These are phyloP conservation scores for Cryptosporidium xiaoi DNA, from an alignment of 169 alveolate genomes.

Conservation along the genomic window DNA sequence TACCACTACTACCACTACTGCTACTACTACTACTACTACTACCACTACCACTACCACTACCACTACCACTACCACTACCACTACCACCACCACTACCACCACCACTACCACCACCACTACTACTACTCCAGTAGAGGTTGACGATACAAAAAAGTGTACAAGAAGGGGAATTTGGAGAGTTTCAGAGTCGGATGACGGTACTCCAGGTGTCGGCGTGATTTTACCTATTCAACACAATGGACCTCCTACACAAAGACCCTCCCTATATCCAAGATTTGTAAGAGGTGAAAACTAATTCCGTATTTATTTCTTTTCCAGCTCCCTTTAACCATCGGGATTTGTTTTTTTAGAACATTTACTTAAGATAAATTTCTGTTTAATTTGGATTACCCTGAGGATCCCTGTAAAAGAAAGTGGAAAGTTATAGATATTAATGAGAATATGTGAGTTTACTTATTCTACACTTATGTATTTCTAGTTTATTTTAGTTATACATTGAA, in stretches of 20 bases:
- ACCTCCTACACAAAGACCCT: background rate
- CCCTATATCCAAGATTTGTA: conserved; percentile 27
- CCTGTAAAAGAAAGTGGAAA: too few species aligned
- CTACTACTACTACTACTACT: conserved; percentile 35
- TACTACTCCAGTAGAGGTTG: background rate
- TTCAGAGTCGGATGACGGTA: background rate
- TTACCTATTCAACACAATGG: background rate
- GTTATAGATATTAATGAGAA: too few species aligned
- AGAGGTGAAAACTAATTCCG: background rate
- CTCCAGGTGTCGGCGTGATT: too few species aligned
- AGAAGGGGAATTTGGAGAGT: conserved; percentile 5
- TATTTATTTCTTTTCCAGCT: too few species aligned
- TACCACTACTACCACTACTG: conserved; percentile 42
- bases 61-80: conserved; percentile 26
- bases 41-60: conserved; percentile 44
- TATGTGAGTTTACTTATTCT: too few species aligned
- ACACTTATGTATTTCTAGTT: too few species aligned
- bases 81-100: background rate
- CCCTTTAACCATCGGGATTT: too few species aligned
- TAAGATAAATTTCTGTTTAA: too few species aligned
- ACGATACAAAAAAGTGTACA: background rate
- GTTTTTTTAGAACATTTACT: too few species aligned
- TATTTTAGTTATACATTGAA: too few species aligned
- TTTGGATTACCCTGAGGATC: too few species aligned
- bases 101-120: background rate